These are phyloP conservation scores for Phytopythium kandeliae DNA, from an alignment of 352 stramenopile species.

Conservation along the genomic window DNA sequence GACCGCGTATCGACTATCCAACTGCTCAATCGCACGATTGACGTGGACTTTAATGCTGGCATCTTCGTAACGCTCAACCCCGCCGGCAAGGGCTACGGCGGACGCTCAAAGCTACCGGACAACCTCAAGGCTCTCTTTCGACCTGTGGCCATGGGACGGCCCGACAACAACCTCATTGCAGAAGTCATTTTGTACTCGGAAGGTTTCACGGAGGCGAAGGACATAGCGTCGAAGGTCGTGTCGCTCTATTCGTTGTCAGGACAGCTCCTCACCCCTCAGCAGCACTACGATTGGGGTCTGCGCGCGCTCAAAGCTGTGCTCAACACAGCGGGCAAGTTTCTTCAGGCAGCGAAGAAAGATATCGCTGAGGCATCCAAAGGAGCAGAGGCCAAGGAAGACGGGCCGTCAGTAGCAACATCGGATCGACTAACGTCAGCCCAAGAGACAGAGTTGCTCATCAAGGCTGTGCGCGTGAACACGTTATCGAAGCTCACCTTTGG, in stretches of 20 bases:
- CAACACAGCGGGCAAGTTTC: constrained; percentile 90
- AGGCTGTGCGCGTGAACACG: constrained; percentile 94
- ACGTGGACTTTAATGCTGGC: constrained; percentile 91
- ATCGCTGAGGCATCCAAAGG: constrained; percentile 12
- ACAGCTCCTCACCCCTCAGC: constrained; percentile 84
- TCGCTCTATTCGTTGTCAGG: constrained; percentile 87
- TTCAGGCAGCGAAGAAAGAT: constrained; percentile 80
- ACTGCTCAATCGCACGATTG: constrained; percentile 78
- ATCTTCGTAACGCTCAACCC: constrained; percentile 97
- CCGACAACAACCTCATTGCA: constrained; percentile 93
- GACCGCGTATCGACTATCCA: constrained; percentile 60
- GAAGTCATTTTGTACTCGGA: constrained; percentile 92
- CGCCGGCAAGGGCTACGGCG: constrained; percentile 91
- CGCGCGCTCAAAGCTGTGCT: constrained; percentile 93
- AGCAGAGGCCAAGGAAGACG: constrained; percentile 4
- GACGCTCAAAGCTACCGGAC: constrained; percentile 89
- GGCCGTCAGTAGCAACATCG: constrained; percentile 8
- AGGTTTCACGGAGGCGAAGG: constrained; percentile 87
- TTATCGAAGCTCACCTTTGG: constrained; percentile 94
- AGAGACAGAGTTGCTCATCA: constrained; percentile 93
- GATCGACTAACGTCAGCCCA: constrained; percentile 50
- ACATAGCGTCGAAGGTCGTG: constrained; percentile 89
- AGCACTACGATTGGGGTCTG: constrained; percentile 94
- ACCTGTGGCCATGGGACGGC: constrained; percentile 90
- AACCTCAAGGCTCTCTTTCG: constrained; percentile 95